Conservation (phyloP, 2,329 filamentous ascomycete species). For the Nemania abortiva region DNA sequence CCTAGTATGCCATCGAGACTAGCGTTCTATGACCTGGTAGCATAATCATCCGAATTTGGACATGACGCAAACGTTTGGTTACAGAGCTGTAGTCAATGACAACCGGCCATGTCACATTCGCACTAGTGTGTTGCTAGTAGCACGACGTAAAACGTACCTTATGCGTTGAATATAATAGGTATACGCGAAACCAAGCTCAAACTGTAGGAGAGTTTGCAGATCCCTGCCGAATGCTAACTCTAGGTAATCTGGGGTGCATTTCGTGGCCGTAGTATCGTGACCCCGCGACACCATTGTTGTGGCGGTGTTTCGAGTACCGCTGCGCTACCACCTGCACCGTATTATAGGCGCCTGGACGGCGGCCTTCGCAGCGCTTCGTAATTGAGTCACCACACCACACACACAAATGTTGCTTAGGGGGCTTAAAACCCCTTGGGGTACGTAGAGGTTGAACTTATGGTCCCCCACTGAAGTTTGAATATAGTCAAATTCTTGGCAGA, state of each 20-base stretch:
- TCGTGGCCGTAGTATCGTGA: not conserved
- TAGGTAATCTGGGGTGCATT: not conserved
- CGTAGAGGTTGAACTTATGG: not conserved
- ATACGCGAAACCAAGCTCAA: not conserved
- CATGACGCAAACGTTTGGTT: too few species aligned
- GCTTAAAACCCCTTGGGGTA: not conserved
- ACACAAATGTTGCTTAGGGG: not conserved
- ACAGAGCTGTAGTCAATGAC: too few species aligned
- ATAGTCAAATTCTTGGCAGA: not conserved
- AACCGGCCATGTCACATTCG: too few species aligned
- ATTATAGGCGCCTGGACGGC: not conserved
- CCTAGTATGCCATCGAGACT: too few species aligned
- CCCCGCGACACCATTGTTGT: conserved; percentile 4
- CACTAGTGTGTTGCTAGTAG: too few species aligned
- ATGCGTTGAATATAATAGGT: not conserved
- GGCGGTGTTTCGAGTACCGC: conserved; percentile 2
- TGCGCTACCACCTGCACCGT: not conserved
- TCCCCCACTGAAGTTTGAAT: not conserved
- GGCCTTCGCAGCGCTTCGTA: not conserved
- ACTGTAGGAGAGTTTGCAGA: not conserved
- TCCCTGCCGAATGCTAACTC: not conserved
- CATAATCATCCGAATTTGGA: too few species aligned
- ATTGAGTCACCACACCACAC: not conserved
- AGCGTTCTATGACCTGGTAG: too few species aligned
- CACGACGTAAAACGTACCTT: too few species aligned